phyloP scores from a whole-genome alignment of 257 asterid species.

The Plantago elongata region DNA sequence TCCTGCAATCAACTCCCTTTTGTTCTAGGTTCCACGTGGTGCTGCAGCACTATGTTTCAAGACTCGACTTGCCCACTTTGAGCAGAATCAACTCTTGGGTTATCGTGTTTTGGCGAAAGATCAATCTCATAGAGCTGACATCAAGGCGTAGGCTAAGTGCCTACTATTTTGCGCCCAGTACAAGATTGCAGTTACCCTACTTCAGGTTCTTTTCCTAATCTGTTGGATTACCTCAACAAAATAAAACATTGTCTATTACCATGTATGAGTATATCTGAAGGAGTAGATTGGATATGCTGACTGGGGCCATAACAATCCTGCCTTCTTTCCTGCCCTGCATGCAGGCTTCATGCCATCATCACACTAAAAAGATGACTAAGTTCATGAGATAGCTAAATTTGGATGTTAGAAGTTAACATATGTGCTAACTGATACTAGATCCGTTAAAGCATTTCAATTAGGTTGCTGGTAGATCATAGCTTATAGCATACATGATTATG shows the following conservation, averaged over 20 bases:
- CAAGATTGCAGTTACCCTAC: conserved; percentile 97
- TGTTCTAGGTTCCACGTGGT: conserved; percentile 91
- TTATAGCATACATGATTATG: too few species aligned
- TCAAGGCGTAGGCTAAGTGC: conserved; percentile 98
- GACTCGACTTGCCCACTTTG: conserved; percentile 95
- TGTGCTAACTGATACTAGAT: too few species aligned
- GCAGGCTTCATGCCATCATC: too few species aligned
- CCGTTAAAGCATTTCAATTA: too few species aligned
- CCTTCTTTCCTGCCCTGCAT: too few species aligned
- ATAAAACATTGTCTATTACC: background rate
- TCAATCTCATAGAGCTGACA: conserved; percentile 98
- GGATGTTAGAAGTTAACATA: too few species aligned
- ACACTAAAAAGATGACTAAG: too few species aligned
- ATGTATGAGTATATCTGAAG: background rate
- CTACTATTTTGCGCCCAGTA: conserved; percentile 99
- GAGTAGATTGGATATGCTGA: background rate
- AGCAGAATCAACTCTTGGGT: conserved; percentile 97
- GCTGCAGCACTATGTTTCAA: conserved; percentile 95
- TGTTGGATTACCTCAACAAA: background rate
- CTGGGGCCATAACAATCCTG: too few species aligned
- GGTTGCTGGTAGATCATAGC: too few species aligned
- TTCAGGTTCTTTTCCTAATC: conserved; percentile 53
- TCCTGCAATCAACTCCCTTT: conserved; percentile 1
- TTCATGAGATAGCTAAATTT: too few species aligned
- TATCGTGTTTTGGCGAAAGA: conserved; percentile 98